Base-by-base conservation (phyloP, 805 yeast genomes). In the Candida silvatica region DNA sequence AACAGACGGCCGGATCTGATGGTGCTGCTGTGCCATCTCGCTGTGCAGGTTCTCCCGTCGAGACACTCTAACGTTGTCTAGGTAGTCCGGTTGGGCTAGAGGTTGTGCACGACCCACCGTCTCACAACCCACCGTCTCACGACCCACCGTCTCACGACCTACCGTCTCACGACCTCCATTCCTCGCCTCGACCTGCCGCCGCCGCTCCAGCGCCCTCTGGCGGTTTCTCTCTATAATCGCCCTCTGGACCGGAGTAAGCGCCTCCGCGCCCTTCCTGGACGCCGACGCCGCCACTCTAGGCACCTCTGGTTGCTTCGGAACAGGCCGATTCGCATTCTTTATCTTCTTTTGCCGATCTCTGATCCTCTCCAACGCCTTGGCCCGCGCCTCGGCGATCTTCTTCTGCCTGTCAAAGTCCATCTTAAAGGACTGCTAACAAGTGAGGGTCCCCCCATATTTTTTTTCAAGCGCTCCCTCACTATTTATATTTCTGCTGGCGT, bases 351-450 rank as follows among this genome's bases (percentile, higher is more conserved):
- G 74, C 43, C 69, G 61, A 32, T 64, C 62, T 41, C 69, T 63
- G 24, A 80, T 62, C 37, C 80, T 56, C 37, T 76, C 82, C 6
- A 78, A 46, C 0, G 87, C 86, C 36, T 65, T 65, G 29, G 67
- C 64, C 41, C 92, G 62, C 49, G 80, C 80, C 20, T 71, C 77
- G 32, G 75, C 59, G 17, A 54, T 43, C 41, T 46, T 48, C 29
- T 43, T 40, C 34, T 49, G 54, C 31, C 56, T 40, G 3, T 48
- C 51, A 47, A 44, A 40, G 7, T 39, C 44, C 47, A 40, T 46
- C 12, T 12, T 26, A n/a, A n/a, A n/a, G n/a, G n/a, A n/a, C n/a
- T n/a, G n/a, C n/a, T n/a, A n/a, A n/a, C n/a, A n/a, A n/a, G n/a
- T n/a, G n/a, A n/a, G n/a, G n/a, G n/a, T 23, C 28, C 28, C 28